Conservation (phyloP, 192 early-diverging fungal species). For the Umbelopsis sp. region DNA sequence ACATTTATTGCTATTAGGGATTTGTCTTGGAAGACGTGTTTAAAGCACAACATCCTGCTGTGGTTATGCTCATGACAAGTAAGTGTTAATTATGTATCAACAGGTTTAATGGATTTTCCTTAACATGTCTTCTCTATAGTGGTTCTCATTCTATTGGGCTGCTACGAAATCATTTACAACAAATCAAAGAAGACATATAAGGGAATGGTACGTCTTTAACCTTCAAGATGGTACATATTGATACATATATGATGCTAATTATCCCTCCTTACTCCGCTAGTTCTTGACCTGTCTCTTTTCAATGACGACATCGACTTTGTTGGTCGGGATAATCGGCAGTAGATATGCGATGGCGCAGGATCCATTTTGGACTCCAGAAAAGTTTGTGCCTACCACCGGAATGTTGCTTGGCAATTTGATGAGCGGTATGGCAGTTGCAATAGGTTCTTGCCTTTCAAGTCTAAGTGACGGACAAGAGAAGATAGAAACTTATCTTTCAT, state of each 20-base stretch:
- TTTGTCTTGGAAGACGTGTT: slow-evolving; percentile 74
- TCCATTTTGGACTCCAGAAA: slow-evolving; percentile 71
- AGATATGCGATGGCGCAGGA: slow-evolving; percentile 69
- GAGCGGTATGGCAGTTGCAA: slow-evolving; percentile 71
- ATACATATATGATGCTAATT: background rate
- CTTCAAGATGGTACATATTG: background rate
- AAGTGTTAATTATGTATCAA: slow-evolving; percentile 25
- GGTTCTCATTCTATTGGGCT: slow-evolving; percentile 61
- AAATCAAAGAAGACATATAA: slow-evolving; percentile 69
- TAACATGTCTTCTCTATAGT: slow-evolving; percentile 29
- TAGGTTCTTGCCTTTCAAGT: slow-evolving; percentile 60
- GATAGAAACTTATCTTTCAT: slow-evolving; percentile 55
- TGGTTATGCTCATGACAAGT: slow-evolving; percentile 65
- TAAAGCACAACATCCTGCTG: slow-evolving; percentile 57
- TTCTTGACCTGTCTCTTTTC: slow-evolving; percentile 52
- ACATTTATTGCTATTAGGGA: slow-evolving; percentile 40
- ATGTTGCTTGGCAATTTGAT: slow-evolving; percentile 86
- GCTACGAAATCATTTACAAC: slow-evolving; percentile 73
- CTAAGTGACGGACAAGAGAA: slow-evolving; percentile 41
- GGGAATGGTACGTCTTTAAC: slow-evolving; percentile 63
- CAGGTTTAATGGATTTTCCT: background rate
- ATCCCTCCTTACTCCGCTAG: slow-evolving; percentile 29
- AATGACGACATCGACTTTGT: slow-evolving; percentile 48
- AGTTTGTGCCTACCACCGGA: slow-evolving; percentile 87
- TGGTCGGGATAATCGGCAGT: slow-evolving; percentile 63